Percentiles rank a stretch among this genome's conserved stretches.
Evolutionary conservation across 345 rosid species (phyloP).

Genomic region (Brassica cretica): DNA sequence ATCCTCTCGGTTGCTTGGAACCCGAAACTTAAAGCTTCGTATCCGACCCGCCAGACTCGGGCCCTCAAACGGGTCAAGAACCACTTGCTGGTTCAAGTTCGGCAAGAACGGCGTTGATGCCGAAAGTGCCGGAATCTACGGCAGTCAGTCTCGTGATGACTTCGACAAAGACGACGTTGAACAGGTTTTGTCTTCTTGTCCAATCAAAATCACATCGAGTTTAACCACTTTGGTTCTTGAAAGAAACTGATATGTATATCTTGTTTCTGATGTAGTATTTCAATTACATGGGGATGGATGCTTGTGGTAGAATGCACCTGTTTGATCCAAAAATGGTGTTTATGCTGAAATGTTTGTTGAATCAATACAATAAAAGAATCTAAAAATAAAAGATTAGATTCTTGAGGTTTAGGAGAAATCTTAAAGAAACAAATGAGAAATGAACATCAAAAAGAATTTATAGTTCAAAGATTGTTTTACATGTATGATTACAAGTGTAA

Average conservation of each 20-base stretch:
- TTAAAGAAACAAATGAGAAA: too few species aligned
- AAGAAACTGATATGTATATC: background rate
- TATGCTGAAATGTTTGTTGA: too few species aligned
- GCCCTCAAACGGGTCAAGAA: slow-evolving; percentile 68
- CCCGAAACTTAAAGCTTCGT: slow-evolving; percentile 23
- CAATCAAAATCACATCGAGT: too few species aligned
- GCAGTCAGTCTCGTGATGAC: slow-evolving; percentile 84
- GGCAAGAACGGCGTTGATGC: slow-evolving; percentile 92
- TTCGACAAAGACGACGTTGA: slow-evolving; percentile 96
- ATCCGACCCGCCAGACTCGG: slow-evolving; percentile 45
- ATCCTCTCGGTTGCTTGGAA: slow-evolving; percentile 57
- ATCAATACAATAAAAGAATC: too few species aligned
- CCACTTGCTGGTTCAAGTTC: slow-evolving; percentile 82
- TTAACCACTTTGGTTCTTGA: background rate
- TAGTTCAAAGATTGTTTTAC: too few species aligned
- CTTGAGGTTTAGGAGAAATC: too few species aligned
- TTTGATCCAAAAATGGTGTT: slow-evolving; percentile 92
- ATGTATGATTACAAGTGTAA: too few species aligned
- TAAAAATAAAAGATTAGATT: too few species aligned
- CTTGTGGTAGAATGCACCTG: slow-evolving; percentile 86
- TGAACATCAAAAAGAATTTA: too few species aligned
- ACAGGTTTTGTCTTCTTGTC: slow-evolving; percentile 54
- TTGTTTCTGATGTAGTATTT: slow-evolving; percentile 49
- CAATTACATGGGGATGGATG: slow-evolving; percentile 95
- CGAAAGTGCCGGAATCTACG: slow-evolving; percentile 91